A percentile compares a stretch with the other conserved stretches of the same genome.
Evolutionary conservation across 2,329 filamentous ascomycete genomes (phyloP).

Genomic region (Colletotrichum sp.): DNA sequence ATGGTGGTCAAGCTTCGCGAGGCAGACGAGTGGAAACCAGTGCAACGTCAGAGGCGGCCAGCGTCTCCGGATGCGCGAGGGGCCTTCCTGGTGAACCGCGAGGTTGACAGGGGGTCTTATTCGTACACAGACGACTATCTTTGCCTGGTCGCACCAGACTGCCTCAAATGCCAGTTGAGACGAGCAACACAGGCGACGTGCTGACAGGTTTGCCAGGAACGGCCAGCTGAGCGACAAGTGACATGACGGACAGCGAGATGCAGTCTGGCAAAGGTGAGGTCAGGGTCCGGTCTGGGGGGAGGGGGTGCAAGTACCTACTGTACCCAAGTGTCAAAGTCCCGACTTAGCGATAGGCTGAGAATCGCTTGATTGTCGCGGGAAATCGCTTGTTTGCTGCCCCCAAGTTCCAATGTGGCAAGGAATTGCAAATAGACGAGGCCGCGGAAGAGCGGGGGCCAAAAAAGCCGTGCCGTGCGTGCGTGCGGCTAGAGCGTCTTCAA

Average conservation of each 20-base stretch:
- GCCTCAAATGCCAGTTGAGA: background rate
- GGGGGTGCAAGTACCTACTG: background rate
- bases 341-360: constrained; percentile 8
- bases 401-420: constrained; percentile 9
- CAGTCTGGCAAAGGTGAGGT: background rate
- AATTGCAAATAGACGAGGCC: constrained; percentile 9
- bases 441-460: constrained; percentile 13
- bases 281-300: background rate
- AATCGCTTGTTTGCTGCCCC: constrained; percentile 26
- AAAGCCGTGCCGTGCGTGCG: constrained; percentile 22
- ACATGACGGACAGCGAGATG: background rate
- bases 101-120: background rate
- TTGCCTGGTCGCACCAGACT: background rate
- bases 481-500: constrained; percentile 14
- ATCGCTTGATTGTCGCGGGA: background rate
- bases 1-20: constrained; percentile 4
- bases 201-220: background rate
- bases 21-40: constrained; percentile 11
- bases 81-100: constrained; percentile 19
- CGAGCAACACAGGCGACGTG: background rate
- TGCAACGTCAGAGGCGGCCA: constrained; percentile 19
- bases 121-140: background rate
- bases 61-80: constrained; percentile 20
- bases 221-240: background rate
- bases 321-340: background rate